Evolutionary conservation across 257 asterid genomes (phyloP).

Genomic region (Misopates orontium): DNA sequence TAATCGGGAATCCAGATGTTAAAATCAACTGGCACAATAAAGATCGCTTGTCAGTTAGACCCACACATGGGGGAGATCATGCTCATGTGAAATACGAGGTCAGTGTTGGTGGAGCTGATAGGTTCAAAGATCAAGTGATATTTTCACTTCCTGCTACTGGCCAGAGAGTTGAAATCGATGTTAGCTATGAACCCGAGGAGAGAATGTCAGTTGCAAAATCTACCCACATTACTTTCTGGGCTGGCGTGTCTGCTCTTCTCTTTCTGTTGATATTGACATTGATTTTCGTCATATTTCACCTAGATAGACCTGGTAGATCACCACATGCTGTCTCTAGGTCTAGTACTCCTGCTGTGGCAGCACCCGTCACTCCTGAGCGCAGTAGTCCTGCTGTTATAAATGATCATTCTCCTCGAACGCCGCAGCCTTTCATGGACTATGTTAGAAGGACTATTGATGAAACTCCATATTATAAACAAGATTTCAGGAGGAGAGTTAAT

Average conservation of each 20-base stretch:
- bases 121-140: constrained; percentile 53
- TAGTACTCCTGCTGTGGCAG: constrained; percentile 37
- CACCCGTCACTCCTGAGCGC: constrained; percentile 64
- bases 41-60: constrained; percentile 45
- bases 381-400: constrained; percentile 39
- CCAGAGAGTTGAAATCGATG: constrained; percentile 61
- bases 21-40: constrained; percentile 58
- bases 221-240: constrained; percentile 32
- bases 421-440: constrained; percentile 86
- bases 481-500: constrained; percentile 68
- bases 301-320: constrained; percentile 44
- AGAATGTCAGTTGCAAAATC: constrained; percentile 21
- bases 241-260: constrained; percentile 26
- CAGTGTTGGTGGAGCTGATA: constrained; percentile 37
- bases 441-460: constrained; percentile 85
- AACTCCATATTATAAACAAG: constrained; percentile 84
- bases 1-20: constrained; percentile 68
- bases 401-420: constrained; percentile 84
- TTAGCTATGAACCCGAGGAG: constrained; percentile 55
- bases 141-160: constrained; percentile 75
- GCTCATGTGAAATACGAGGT: constrained; percentile 50
- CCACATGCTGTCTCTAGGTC: constrained; percentile 27
- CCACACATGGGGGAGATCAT: constrained; percentile 35
- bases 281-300: constrained; percentile 31
- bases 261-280: constrained; percentile 33